Evolutionary conservation across 75 land plant species (phyloP).

Genomic region (Pseudotsuga menziesii): DNA sequence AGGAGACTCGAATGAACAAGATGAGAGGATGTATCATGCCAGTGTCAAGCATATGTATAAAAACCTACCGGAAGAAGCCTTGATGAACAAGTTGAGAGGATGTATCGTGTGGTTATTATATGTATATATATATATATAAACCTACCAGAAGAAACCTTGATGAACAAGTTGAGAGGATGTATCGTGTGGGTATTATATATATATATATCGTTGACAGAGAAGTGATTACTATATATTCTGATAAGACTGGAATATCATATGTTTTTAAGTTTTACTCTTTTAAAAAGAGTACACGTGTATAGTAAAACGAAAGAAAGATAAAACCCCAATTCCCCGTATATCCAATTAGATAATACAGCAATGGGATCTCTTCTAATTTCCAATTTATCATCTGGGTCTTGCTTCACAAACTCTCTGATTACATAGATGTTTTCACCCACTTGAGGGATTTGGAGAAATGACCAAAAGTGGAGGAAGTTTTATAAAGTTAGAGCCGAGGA

Average conservation of each 20-base stretch:
- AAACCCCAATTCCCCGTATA: background rate
- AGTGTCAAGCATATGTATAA: background rate
- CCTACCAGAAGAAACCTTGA: too few species aligned
- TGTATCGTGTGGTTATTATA: background rate
- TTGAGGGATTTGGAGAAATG: background rate
- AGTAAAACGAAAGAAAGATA: background rate
- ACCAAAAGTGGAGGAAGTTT: background rate
- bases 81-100: too few species aligned
- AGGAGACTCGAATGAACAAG: too few species aligned
- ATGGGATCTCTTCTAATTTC: background rate
- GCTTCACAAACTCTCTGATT: background rate
- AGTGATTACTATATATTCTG: too few species aligned
- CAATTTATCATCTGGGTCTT: background rate
- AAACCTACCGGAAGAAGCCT: too few species aligned
- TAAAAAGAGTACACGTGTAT: too few species aligned
- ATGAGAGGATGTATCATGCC: too few species aligned
- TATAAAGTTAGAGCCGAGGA: conserved; percentile 1
- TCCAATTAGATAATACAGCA: background rate
- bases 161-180: too few species aligned
- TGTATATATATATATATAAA: background rate
- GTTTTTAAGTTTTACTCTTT: too few species aligned
- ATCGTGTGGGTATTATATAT: background rate
- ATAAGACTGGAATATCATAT: too few species aligned
- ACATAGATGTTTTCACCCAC: background rate
- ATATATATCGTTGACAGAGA: background rate